Evolutionary conservation across 495 filamentous ascomycete species (phyloP), one percentile per base, ranked within the genome.

Genomic region (Neurospora sp.): DNA sequence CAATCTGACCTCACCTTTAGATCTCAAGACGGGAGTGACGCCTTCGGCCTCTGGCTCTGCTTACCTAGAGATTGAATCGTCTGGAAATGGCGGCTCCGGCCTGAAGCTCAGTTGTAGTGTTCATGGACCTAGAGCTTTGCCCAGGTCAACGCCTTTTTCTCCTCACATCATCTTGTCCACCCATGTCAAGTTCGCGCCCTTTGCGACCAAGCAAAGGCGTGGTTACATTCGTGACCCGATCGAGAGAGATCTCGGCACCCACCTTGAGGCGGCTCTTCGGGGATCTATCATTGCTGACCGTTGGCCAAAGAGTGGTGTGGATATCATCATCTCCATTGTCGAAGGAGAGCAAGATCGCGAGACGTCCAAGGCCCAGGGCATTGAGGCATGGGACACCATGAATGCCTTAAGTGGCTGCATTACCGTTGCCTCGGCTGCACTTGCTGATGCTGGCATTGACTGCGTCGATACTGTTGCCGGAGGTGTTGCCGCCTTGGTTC

Each of bases 221-320:
- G 93, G 94, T 39, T 97, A 97, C 79, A 86, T 97, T 42, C 91
- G 94, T 39, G 95, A 98, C 78, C 83, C 89, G 9, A 89, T 86
- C 72, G 96, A 98, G 84, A 88, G 94, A 22, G 96, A 99, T 81
- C 90, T 99, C 2, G 92, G 91, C 16, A 91, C 93, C 1, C 96
- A 98, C 79, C 83, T 99, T 11, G 94, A 98, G 80, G 93, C 93
- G 9, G 96, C 96, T 69, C 85, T 99, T 37, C 85, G 92, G 38
- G 94, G 96, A 4, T 91, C 93, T 3, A 91, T 98, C 68, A 94
- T 98, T 74, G 93, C 93, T 14, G 93, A 96, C 76, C 86, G 94
- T 40, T 99, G 96, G 93, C 96, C 96, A 20, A 99, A 99, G 86
- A 97, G 93, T 79, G 94, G 94, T 20, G 89, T 97, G 14, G 96